Conservation (phyloP, 2,329 filamentous ascomycete species). For the Volutella citrinella region DNA sequence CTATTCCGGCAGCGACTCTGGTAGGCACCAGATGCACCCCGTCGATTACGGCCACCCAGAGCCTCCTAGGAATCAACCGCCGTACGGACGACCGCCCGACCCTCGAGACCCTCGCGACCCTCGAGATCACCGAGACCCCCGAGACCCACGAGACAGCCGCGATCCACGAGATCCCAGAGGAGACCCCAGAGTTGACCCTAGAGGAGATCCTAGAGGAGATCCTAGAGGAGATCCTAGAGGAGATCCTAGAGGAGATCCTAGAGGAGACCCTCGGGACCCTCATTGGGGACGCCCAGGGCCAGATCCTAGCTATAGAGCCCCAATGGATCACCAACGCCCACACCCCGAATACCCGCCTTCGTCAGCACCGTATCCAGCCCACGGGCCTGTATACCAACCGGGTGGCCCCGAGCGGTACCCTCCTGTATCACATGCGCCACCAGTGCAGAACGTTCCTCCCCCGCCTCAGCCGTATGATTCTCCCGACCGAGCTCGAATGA, state of each 20-base stretch:
- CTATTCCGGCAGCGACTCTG: slow-evolving; percentile 47
- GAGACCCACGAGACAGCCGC: slow-evolving; percentile 14
- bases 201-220: slow-evolving; percentile 31
- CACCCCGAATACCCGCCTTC: slow-evolving; percentile 48
- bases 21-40: slow-evolving; percentile 37
- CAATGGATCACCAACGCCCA: slow-evolving; percentile 39
- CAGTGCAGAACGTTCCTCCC: slow-evolving; percentile 20
- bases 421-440: slow-evolving; percentile 35
- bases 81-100: slow-evolving; percentile 44
- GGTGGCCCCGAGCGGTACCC: slow-evolving; percentile 32
- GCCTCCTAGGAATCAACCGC: slow-evolving; percentile 42
- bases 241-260: too few species aligned
- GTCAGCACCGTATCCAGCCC: slow-evolving; percentile 35
- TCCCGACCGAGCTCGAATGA: slow-evolving; percentile 47
- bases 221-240: slow-evolving; percentile 13
- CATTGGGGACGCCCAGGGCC: slow-evolving; percentile 32
- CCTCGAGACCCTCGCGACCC: slow-evolving; percentile 36
- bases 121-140: slow-evolving; percentile 28
- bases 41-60: slow-evolving; percentile 40
- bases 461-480: slow-evolving; percentile 43
- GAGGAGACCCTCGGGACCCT: slow-evolving; percentile 26
- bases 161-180: slow-evolving; percentile 23
- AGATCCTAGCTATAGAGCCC: slow-evolving; percentile 33
- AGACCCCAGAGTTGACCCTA: slow-evolving; percentile 27
- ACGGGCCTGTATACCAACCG: slow-evolving; percentile 28